phyloP scores from a whole-genome alignment of 345 rosid genomes.

The Moricandia moricandioides region DNA sequence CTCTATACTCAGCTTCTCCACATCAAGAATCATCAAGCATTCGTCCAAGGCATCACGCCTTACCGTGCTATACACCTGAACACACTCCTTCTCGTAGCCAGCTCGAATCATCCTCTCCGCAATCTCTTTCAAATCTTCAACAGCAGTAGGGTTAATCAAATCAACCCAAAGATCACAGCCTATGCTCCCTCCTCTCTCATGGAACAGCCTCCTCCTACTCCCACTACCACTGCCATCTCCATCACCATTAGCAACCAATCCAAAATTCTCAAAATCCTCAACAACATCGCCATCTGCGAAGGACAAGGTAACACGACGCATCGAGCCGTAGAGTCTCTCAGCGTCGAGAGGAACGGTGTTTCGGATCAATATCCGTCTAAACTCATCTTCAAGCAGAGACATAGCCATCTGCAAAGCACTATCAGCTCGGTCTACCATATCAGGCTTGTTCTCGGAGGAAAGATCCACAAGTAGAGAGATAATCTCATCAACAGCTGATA shows the following conservation, averaged over 20 bases:
- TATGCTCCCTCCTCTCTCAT: constrained; percentile 84
- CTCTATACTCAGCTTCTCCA: constrained; percentile 91
- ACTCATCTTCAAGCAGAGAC: constrained; percentile 91
- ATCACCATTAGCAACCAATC: constrained; percentile 25
- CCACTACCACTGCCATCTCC: constrained; percentile 48
- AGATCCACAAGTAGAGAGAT: constrained; percentile 52
- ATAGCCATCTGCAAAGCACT: constrained; percentile 82
- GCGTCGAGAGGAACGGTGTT: constrained; percentile 81
- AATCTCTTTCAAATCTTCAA: constrained; percentile 67
- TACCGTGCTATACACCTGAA: constrained; percentile 75
- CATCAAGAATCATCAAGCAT: constrained; percentile 69
- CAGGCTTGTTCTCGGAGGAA: constrained; percentile 47
- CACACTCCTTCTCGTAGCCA: constrained; percentile 93
- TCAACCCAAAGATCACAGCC: constrained; percentile 78
- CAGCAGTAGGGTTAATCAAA: constrained; percentile 62
- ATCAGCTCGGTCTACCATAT: constrained; percentile 76
- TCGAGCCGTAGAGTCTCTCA: constrained; percentile 73
- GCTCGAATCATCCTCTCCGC: constrained; percentile 86
- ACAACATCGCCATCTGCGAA: constrained; percentile 64
- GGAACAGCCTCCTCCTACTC: constrained; percentile 57
- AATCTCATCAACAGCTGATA: constrained; percentile 75
- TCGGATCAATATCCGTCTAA: constrained; percentile 70
- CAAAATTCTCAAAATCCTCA: constrained; percentile 75
- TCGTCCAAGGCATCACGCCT: constrained; percentile 86
- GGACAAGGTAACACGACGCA: constrained; percentile 67